These are phyloP conservation scores for Carnegiea gigantea DNA, from an alignment of 179 eudicot genomes.

Conservation along the genomic window DNA sequence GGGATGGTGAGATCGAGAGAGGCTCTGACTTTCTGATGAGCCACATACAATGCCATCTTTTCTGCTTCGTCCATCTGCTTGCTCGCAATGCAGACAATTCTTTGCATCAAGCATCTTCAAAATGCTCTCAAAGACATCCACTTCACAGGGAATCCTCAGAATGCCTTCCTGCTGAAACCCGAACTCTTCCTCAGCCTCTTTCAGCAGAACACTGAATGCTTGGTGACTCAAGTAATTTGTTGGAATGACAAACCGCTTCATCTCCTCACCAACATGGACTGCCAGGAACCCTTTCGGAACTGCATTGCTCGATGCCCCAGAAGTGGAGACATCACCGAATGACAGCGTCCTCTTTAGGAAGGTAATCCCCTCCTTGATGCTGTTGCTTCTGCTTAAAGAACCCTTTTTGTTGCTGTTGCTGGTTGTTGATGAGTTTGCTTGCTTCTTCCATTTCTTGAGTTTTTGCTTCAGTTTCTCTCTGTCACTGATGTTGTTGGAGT, in stretches of 20 bases:
- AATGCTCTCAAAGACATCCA: constrained; percentile 38
- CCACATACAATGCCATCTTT: constrained; percentile 31
- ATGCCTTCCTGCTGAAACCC: constrained; percentile 58
- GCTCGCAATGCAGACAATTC: constrained; percentile 9
- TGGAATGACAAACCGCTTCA: constrained; percentile 58
- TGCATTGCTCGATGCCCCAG: constrained; percentile 12
- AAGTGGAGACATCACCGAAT: constrained; percentile 37
- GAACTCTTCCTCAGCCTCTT: constrained; percentile 63
- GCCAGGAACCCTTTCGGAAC: constrained; percentile 63
- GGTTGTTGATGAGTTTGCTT: constrained; percentile 30
- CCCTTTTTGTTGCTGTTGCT: constrained; percentile 15
- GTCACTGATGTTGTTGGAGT: constrained; percentile 56
- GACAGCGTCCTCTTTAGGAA: constrained; percentile 62
- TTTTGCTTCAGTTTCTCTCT: constrained; percentile 56
- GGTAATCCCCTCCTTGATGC: constrained; percentile 39
- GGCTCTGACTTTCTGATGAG: constrained; percentile 22
- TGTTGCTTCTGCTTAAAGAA: constrained; percentile 26
- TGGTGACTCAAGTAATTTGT: constrained; percentile 47
- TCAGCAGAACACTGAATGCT: constrained; percentile 40
- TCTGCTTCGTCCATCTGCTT: constrained; percentile 9
- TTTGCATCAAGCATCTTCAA: constrained; percentile 39
- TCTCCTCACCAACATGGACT: constrained; percentile 51
- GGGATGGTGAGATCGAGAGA: constrained; percentile 28
- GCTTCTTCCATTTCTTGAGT: constrained; percentile 62
- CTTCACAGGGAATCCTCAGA: constrained; percentile 52